Base-by-base conservation (phyloP, 2,329 filamentous ascomycete species). In the Aureobasidium sp. region DNA sequence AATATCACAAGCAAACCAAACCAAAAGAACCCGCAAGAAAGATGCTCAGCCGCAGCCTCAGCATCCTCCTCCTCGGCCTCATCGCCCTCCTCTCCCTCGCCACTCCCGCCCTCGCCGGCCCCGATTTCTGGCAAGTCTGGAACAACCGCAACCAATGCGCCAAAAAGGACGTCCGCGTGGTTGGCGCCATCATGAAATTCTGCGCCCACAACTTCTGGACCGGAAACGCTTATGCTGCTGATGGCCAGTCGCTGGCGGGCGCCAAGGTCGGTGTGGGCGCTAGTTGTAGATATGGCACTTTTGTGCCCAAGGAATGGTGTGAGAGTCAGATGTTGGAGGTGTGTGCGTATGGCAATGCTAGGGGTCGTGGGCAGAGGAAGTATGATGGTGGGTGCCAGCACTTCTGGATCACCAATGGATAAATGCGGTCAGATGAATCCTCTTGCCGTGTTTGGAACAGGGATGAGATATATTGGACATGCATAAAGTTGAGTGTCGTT, bases 271-370 rank as follows among this genome's bases (percentile, higher is more conserved):
- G 20, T 7, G 31, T 58, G 1, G 29, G 42, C 14, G 41, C 42
- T 12, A 45, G 7, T 5, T 58, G 55, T 6, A 8, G 8, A 8
- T 39, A 5, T 14, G 55, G 31, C 7, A 48, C 42, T 12, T 58
- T 48, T 58, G 42, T 58, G 7, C 55, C 55, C 3, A 14, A 37
- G 31, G 42, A 17, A 8, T 58, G 55, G 55, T 58, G 55, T 20
- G 31, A 58, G 55, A n/a, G 14, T 25, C 55, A 58, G 55, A 48
- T 58, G 42, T 48, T 39, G 20, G 55, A 58, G 42, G 22, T 29
- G 15, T 58, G 55, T n/a, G 31, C 31, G 0, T 7, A 3, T 14
- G 55, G 55, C 5, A 9, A 7, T 6, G 11, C 11, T 1, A 58
- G 29, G 29, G 55, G 55, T 8, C 14, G 42, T 9, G 42, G 42